phyloP scores from a whole-genome alignment of 768 basidiomycete genomes.

The Lentinus tigrinus region DNA sequence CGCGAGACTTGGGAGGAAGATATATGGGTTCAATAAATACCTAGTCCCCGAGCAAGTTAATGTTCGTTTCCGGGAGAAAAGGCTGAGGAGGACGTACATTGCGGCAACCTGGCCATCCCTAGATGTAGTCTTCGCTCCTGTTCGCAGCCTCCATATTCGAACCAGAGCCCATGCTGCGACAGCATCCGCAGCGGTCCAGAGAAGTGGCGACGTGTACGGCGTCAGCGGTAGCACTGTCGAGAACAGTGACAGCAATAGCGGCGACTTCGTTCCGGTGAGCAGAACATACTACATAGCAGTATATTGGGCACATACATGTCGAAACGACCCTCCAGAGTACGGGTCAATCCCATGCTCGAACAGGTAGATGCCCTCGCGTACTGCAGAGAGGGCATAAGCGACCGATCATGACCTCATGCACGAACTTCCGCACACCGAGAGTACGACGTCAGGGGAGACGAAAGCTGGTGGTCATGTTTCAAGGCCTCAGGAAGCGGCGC shows the following conservation, averaged over 20 bases:
- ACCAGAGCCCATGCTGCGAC: constrained; percentile 68
- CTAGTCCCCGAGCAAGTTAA: constrained; percentile 38
- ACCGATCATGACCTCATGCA: constrained; percentile 4
- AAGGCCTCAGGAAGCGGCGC: constrained; percentile 51
- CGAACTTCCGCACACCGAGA: constrained; percentile 57
- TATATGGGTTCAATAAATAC: constrained; percentile 88
- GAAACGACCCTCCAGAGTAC: constrained; percentile 82
- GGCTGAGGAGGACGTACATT: constrained; percentile 45
- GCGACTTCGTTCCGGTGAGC: constrained; percentile 55
- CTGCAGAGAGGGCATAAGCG: constrained; percentile 40
- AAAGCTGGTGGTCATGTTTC: constrained; percentile 71
- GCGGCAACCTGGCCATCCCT: constrained; percentile 65
- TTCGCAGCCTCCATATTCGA: constrained; percentile 65
- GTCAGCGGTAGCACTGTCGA: constrained; percentile 65
- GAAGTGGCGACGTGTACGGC: constrained; percentile 42
- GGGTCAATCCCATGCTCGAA: constrained; percentile 78
- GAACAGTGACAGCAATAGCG: constrained; percentile 74
- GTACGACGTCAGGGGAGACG: constrained; percentile 80
- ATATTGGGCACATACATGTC: constrained; percentile 59
- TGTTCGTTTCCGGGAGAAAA: not conserved
- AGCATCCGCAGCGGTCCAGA: constrained; percentile 74
- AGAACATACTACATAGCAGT: not conserved
- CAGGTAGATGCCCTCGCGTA: constrained; percentile 87
- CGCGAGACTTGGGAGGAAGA: constrained; percentile 75
- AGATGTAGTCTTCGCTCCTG: constrained; percentile 43